Percentiles rank a stretch among this genome's conserved stretches.
These are phyloP conservation scores for Rubia peregrina DNA, from an alignment of 305 asterid genomes.

Conservation along the genomic window DNA sequence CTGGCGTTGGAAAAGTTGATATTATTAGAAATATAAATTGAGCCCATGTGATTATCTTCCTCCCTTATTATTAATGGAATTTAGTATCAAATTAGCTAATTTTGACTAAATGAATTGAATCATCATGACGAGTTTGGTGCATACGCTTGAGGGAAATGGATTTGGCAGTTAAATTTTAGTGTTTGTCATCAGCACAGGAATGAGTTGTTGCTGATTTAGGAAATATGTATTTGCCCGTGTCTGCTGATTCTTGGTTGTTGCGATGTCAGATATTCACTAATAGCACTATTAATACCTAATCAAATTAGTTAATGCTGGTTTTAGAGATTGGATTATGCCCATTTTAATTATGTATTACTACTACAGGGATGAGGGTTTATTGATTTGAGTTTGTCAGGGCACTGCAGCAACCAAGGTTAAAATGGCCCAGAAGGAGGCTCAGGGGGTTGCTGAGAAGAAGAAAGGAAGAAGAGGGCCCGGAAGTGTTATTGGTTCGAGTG, in stretches of 20 bases:
- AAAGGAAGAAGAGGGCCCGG: slow-evolving; percentile 93
- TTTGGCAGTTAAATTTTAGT: background rate
- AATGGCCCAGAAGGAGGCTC: slow-evolving; percentile 92
- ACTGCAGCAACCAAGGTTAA: slow-evolving; percentile 89
- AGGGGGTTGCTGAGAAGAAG: slow-evolving; percentile 94
- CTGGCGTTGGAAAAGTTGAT: background rate
- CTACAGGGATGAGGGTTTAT: slow-evolving; percentile 16
- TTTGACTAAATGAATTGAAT: slow-evolving; percentile 2
- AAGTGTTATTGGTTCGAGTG: slow-evolving; percentile 96
- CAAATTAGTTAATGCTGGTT: background rate
- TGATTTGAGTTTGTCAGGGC: slow-evolving; percentile 41
- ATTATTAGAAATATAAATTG: background rate
- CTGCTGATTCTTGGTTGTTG: background rate
- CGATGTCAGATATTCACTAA: background rate
- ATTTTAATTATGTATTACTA: background rate
- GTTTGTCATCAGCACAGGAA: background rate
- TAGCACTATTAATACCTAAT: background rate
- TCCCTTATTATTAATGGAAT: background rate
- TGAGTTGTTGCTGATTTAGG: background rate
- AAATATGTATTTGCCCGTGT: background rate
- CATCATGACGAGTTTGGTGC: background rate
- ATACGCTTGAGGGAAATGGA: background rate
- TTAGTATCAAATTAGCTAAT: background rate
- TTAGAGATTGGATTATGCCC: background rate
- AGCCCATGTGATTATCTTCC: too few relatives aligned